Percentiles rank a stretch among this genome's conserved stretches.
phyloP scores from a whole-genome alignment of 352 stramenopile species.

The Lagenidium giganteum region DNA sequence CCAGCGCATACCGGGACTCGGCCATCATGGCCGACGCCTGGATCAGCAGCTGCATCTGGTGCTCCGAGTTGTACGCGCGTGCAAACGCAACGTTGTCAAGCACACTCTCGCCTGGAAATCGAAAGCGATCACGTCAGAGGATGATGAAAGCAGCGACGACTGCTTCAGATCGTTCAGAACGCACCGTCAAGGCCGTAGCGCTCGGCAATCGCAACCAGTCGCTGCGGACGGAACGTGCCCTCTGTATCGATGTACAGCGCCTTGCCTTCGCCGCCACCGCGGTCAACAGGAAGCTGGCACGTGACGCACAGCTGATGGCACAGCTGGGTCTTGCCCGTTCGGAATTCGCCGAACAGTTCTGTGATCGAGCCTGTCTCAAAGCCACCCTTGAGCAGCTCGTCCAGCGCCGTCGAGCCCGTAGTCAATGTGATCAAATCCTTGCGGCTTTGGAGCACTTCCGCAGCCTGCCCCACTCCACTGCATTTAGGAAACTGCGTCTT shows the following conservation, averaged over 20 bases:
- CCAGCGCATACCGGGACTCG: slow-evolving; percentile 93
- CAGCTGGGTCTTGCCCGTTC: slow-evolving; percentile 99
- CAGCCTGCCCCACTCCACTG: slow-evolving; percentile 56
- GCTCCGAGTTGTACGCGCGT: slow-evolving; percentile 99
- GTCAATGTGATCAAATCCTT: slow-evolving; percentile 94
- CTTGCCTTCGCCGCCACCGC: slow-evolving; percentile 97
- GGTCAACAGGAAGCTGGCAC: slow-evolving; percentile 96
- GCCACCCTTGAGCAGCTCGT: slow-evolving; percentile 90
- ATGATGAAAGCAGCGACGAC: neutral
- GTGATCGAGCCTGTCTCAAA: slow-evolving; percentile 98
- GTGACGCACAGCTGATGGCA: slow-evolving; percentile 99
- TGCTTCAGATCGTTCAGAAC: too few species aligned
- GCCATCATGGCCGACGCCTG: slow-evolving; percentile 99
- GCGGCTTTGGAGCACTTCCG: slow-evolving; percentile 81
- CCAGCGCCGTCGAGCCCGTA: slow-evolving; percentile 88
- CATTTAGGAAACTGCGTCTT: too few species aligned
- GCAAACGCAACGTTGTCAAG: slow-evolving; percentile 99
- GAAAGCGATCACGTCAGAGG: slow-evolving; percentile 1
- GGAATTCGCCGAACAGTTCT: slow-evolving; percentile 99
- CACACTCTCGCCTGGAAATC: slow-evolving; percentile 90
- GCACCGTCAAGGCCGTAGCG: slow-evolving; percentile 94
- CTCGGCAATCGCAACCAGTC: slow-evolving; percentile 96
- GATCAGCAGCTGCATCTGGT: slow-evolving; percentile 98
- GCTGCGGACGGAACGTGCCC: slow-evolving; percentile 97
- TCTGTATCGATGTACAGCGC: slow-evolving; percentile 99